phyloP scores from a whole-genome alignment of 306 rosid species.

The Inga laurina region DNA sequence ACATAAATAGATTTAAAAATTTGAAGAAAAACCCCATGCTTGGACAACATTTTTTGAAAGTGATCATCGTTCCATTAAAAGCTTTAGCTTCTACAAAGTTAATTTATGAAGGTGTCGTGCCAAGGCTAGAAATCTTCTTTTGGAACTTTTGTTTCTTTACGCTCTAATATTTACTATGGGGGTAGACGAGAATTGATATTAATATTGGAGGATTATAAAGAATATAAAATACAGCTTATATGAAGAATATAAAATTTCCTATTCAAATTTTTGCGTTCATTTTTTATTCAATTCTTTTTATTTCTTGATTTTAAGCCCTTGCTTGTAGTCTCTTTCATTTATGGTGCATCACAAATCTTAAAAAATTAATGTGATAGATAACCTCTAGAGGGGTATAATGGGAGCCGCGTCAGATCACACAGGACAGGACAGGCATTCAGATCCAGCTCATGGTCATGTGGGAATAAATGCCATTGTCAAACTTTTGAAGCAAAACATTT shows the following conservation, averaged over 20 bases:
- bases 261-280: background rate
- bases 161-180: background rate
- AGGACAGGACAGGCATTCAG: background rate
- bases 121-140: background rate
- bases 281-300: background rate
- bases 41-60: background rate
- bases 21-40: background rate
- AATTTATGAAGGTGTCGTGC: background rate
- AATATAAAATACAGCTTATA: no score
- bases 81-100: background rate
- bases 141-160: background rate
- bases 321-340: background rate
- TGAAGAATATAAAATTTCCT: no score
- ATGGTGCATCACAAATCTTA: background rate
- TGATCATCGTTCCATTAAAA: background rate
- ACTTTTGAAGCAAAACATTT: background rate
- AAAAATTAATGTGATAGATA: background rate
- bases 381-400: background rate
- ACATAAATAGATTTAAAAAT: background rate
- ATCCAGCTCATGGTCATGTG: background rate
- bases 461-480: background rate
- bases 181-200: no score
- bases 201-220: no score
- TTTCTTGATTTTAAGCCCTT: background rate
- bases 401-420: background rate